Evolutionary conservation across 805 yeast species (phyloP).

Genomic region (Candida maris): DNA sequence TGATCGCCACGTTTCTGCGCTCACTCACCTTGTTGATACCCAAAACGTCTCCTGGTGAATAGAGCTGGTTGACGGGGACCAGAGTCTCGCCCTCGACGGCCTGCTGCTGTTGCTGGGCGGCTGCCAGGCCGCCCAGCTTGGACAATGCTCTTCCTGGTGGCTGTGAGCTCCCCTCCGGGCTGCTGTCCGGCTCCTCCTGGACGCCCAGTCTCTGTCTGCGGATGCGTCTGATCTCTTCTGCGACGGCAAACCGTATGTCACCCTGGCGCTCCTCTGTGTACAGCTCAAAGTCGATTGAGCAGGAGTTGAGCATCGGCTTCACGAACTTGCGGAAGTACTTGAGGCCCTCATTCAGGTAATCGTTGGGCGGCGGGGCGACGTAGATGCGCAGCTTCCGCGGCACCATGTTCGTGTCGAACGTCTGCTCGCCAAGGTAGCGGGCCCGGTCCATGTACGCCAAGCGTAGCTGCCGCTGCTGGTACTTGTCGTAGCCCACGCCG

Average conservation of each 20-base stretch:
- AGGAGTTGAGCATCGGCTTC: slow-evolving; percentile 81
- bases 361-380: slow-evolving; percentile 97
- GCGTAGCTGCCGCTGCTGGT: slow-evolving; percentile 64
- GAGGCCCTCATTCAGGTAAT: slow-evolving; percentile 71
- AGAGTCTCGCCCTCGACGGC: slow-evolving; percentile 23
- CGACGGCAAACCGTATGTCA: slow-evolving; percentile 75
- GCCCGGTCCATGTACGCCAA: slow-evolving; percentile 62
- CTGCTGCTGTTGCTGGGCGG: not conserved
- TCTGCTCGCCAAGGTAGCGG: slow-evolving; percentile 44
- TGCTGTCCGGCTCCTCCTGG: slow-evolving; percentile 21
- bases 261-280: slow-evolving; percentile 83
- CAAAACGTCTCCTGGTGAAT: slow-evolving; percentile 44
- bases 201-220: slow-evolving; percentile 45
- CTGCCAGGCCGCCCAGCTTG: slow-evolving; percentile 9
- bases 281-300: slow-evolving; percentile 80
- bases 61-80: slow-evolving; percentile 34
- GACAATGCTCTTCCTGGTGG: slow-evolving; percentile 9
- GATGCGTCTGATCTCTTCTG: slow-evolving; percentile 71
- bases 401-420: slow-evolving; percentile 41
- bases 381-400: slow-evolving; percentile 80
- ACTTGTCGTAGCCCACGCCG: slow-evolving; percentile 76
- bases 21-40: slow-evolving; percentile 46
- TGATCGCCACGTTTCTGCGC: slow-evolving; percentile 13
- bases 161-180: slow-evolving; percentile 8
- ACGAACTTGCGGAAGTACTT: slow-evolving; percentile 71